A percentile compares a stretch with the other conserved stretches of the same genome.
phyloP scores from a whole-genome alignment of 2,329 filamentous ascomycete genomes.

The Colletotrichum falcatum region DNA sequence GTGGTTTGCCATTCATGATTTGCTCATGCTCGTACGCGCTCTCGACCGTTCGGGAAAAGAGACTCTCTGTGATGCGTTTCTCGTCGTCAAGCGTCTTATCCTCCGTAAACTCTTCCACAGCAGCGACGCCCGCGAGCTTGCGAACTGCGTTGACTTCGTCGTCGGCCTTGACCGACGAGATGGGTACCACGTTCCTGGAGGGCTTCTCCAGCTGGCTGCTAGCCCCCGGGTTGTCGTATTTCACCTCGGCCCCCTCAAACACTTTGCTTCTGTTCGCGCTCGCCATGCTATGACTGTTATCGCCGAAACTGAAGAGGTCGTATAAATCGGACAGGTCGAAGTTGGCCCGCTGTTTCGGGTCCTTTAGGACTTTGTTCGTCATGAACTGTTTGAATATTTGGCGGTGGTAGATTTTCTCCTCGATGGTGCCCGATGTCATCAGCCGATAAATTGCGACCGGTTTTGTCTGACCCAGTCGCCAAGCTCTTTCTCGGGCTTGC shows the following conservation, averaged over 20 bases:
- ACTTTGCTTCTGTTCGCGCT: slow-evolving; percentile 86
- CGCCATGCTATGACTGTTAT: slow-evolving; percentile 68
- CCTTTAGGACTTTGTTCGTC: slow-evolving; percentile 94
- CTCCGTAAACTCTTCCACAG: slow-evolving; percentile 72
- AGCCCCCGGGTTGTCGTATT: slow-evolving; percentile 46
- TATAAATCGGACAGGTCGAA: slow-evolving; percentile 92
- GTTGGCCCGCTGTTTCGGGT: slow-evolving; percentile 91
- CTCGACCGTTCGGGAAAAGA: slow-evolving; percentile 89
- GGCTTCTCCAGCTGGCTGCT: slow-evolving; percentile 43
- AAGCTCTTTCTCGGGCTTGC: slow-evolving; percentile 94
- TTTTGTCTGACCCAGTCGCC: slow-evolving; percentile 93
- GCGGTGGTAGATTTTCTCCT: slow-evolving; percentile 98
- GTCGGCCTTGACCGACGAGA: slow-evolving; percentile 21
- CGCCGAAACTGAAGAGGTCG: slow-evolving; percentile 87
- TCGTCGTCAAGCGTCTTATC: slow-evolving; percentile 68
- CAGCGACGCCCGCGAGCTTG: slow-evolving; percentile 70
- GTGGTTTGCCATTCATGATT: slow-evolving; percentile 82
- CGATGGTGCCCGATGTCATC: slow-evolving; percentile 98
- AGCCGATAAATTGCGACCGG: slow-evolving; percentile 96
- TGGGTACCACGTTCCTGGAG: slow-evolving; percentile 30
- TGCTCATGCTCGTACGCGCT: slow-evolving; percentile 94
- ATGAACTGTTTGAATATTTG: slow-evolving; percentile 99
- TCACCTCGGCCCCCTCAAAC: slow-evolving; percentile 87
- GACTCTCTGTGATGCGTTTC: slow-evolving; percentile 85
- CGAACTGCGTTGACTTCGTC: slow-evolving; percentile 56